Percentiles rank a stretch among this genome's conserved stretches.
phyloP scores from a whole-genome alignment of 192 early-diverging fungal species.

The Backusella australiensis region DNA sequence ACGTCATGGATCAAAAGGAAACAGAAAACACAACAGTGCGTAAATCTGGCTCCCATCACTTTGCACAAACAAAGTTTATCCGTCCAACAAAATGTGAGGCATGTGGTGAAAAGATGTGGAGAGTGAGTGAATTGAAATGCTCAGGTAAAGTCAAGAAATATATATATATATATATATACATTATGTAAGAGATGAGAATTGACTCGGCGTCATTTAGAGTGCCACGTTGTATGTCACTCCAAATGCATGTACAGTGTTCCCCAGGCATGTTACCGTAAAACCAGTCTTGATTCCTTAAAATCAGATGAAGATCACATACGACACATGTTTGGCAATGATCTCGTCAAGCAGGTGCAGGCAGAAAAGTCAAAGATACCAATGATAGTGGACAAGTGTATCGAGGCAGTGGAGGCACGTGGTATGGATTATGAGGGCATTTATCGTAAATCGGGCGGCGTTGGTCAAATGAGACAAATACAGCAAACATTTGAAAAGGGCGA shows the following conservation, averaged over 20 bases:
- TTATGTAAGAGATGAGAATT: too few species aligned
- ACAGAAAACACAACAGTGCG: conserved; percentile 2
- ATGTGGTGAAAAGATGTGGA: conserved; percentile 54
- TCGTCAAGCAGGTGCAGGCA: conserved; percentile 54
- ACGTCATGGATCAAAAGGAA: background rate
- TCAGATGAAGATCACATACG: background rate
- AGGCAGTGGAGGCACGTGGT: conserved; percentile 60
- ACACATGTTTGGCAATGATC: conserved; percentile 65
- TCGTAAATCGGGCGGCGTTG: conserved; percentile 71
- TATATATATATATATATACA: too few species aligned
- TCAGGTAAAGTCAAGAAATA: conserved; percentile 33
- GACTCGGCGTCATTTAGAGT: conserved; percentile 27
- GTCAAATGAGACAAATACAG: conserved; percentile 62
- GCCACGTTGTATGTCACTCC: conserved; percentile 41
- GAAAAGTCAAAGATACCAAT: conserved; percentile 62
- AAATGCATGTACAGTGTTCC: conserved; percentile 38
- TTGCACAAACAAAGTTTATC: conserved; percentile 31
- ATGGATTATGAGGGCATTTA: conserved; percentile 78
- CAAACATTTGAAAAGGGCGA: conserved; percentile 57
- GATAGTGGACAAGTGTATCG: conserved; percentile 68
- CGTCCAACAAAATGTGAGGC: conserved; percentile 45
- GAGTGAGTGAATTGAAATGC: conserved; percentile 45
- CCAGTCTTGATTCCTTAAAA: background rate
- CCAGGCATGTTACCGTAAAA: conserved; percentile 21
- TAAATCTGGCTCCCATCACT: conserved; percentile 18